These are phyloP conservation scores for Fraxinus americana DNA, from an alignment of 257 asterid species.

Conservation along the genomic window DNA sequence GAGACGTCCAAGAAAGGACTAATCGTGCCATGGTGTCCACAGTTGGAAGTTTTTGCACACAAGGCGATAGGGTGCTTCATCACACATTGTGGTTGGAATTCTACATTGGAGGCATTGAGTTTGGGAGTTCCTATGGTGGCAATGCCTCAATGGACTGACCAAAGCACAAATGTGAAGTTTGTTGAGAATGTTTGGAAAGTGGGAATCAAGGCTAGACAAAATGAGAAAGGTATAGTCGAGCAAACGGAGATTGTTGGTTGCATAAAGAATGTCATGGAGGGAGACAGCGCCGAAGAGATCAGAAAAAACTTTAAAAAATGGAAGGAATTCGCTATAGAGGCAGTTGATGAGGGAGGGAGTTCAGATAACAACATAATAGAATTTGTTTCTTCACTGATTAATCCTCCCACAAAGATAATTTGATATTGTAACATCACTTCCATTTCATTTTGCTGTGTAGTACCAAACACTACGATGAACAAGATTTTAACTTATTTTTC, in stretches of 20 bases:
- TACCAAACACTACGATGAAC: no score
- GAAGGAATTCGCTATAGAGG: slow-evolving; percentile 26
- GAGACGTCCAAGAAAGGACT: neutral
- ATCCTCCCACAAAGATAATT: no score
- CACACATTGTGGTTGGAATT: slow-evolving; percentile 35
- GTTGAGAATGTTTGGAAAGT: slow-evolving; percentile 22
- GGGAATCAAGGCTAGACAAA: slow-evolving; percentile 23
- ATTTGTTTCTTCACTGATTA: slow-evolving; percentile 18
- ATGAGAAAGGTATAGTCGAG: slow-evolving; percentile 24
- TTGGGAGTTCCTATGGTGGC: slow-evolving; percentile 8
- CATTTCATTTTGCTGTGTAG: no score
- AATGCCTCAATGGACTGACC: slow-evolving; percentile 30
- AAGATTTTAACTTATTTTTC: no score
- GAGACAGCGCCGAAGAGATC: slow-evolving; percentile 13
- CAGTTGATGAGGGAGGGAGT: slow-evolving; percentile 26
- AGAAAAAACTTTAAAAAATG: slow-evolving; percentile 21
- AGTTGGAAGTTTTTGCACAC: neutral
- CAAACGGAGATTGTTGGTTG: slow-evolving; percentile 12
- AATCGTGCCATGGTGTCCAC: neutral
- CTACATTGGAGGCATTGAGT: slow-evolving; percentile 33
- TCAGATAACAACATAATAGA: slow-evolving; percentile 30
- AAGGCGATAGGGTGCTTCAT: slow-evolving; percentile 29
- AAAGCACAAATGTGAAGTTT: slow-evolving; percentile 26
- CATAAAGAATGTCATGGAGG: slow-evolving; percentile 17
- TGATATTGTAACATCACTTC: no score